Conservation (phyloP, 1,284 basidiomycete genomes). For the Agroathelia rolfsii region DNA sequence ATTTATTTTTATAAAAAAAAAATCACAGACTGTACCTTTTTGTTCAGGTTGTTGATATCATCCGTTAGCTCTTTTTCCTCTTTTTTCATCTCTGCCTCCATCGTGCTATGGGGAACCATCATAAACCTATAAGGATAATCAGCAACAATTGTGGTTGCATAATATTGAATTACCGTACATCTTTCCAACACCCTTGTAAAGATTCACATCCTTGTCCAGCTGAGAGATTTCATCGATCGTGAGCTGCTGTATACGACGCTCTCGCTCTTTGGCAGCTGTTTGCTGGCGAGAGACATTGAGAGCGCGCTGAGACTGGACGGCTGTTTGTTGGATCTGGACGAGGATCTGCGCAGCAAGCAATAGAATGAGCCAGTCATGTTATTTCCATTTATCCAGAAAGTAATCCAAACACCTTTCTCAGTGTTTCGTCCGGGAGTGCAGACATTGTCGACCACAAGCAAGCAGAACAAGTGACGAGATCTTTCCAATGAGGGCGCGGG, state of each 20-base stretch:
- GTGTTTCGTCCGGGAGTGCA: conserved; percentile 75
- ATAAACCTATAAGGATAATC: conserved; percentile 60
- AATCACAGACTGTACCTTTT: conserved; percentile 45
- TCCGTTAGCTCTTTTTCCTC: conserved; percentile 78
- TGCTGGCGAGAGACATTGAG: conserved; percentile 68
- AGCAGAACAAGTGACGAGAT: no score
- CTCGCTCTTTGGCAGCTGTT: conserved; percentile 69
- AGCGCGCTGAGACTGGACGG: conserved; percentile 70
- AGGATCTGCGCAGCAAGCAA: conserved; percentile 54
- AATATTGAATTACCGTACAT: conserved; percentile 45
- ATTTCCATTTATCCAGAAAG: no score
- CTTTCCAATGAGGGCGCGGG: no score
- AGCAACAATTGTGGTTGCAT: conserved; percentile 3
- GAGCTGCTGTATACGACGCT: conserved; percentile 78
- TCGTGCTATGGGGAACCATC: conserved; percentile 70
- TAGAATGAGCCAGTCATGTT: conserved; percentile 10
- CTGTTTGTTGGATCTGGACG: conserved; percentile 81
- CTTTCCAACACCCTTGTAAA: conserved; percentile 89
- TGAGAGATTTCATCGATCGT: conserved; percentile 69
- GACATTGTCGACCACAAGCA: conserved; percentile 62
- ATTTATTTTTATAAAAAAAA: no score
- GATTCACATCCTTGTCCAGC: conserved; percentile 58
- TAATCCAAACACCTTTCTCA: conserved; percentile 57
- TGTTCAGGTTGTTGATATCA: conserved; percentile 69
- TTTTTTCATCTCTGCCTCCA: conserved; percentile 63